phyloP scores from a whole-genome alignment of 129 eudicot genomes.

The Pseudognaphalium luteoalbum region DNA sequence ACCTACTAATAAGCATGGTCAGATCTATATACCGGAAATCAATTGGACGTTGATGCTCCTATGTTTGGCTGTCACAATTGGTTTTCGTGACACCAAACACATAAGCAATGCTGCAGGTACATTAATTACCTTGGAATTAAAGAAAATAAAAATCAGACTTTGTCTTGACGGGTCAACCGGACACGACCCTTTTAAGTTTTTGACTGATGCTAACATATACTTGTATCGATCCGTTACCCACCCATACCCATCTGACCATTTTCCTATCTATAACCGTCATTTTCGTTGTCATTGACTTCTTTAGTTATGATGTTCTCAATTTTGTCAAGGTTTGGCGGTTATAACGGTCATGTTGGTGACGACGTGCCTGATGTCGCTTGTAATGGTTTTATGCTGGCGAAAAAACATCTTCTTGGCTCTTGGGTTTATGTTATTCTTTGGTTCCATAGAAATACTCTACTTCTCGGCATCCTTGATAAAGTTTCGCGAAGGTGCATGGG shows the following conservation, averaged over 20 bases:
- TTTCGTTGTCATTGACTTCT: neutral
- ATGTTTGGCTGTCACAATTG: conserved; percentile 85
- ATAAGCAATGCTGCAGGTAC: conserved; percentile 93
- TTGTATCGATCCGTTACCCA: neutral
- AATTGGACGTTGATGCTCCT: conserved; percentile 83
- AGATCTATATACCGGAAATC: conserved; percentile 86
- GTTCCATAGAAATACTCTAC: conserved; percentile 73
- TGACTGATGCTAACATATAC: neutral
- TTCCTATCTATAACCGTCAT: neutral
- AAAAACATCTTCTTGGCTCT: conserved; percentile 52
- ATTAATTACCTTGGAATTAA: neutral
- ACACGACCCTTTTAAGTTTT: neutral
- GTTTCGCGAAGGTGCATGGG: conserved; percentile 94
- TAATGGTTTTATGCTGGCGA: conserved; percentile 77
- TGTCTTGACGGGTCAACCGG: neutral
- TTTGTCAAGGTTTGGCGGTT: conserved; percentile 75
- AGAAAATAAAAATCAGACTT: neutral
- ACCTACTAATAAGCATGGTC: conserved; percentile 71
- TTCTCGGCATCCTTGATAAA: conserved; percentile 86
- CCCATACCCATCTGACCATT: neutral
- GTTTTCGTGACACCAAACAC: conserved; percentile 80
- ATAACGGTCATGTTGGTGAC: conserved; percentile 90
- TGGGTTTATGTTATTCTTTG: conserved; percentile 69
- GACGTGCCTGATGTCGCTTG: conserved; percentile 87
- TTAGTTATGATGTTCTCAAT: neutral